Percentiles rank a stretch among this genome's conserved stretches.
phyloP scores from a whole-genome alignment of 176 grass and related monocot species.

The Cenchrus fungigraminus region DNA sequence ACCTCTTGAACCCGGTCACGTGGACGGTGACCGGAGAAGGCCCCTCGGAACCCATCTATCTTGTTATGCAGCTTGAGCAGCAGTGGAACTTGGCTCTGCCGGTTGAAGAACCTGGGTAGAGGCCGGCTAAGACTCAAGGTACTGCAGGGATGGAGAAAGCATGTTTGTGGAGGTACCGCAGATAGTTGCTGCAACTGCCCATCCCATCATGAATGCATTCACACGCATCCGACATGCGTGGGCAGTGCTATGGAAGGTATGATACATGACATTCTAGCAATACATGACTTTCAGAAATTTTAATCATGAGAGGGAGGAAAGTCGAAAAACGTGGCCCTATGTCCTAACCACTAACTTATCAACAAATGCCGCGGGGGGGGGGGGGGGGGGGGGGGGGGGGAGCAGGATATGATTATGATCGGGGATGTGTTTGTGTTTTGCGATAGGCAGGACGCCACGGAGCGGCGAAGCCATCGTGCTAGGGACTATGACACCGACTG shows the following conservation, averaged over 20 bases:
- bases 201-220: conserved; percentile 14
- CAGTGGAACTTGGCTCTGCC: background rate
- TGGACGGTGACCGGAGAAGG: conserved; percentile 47
- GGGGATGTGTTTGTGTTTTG: background rate
- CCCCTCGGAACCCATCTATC: conserved; percentile 66
- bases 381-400: too few relatives aligned
- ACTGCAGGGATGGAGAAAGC: background rate
- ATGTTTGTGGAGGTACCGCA: background rate
- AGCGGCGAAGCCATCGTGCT: background rate
- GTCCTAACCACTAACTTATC: background rate
- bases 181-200: background rate
- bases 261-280: background rate
- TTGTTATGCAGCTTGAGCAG: background rate
- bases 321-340: background rate
- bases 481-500: too few relatives aligned
- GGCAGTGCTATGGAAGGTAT: background rate
- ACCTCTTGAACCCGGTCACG: conserved; percentile 66
- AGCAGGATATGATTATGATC: background rate
- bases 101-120: background rate
- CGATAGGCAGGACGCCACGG: conserved; percentile 1
- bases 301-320: background rate
- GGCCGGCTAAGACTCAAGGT: background rate
- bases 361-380: background rate
- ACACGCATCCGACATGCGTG: background rate
- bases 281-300: background rate